Evolutionary conservation across 345 rosid species (phyloP), one percentile per base, ranked within the genome.

Genomic region (Ricinus communis): DNA sequence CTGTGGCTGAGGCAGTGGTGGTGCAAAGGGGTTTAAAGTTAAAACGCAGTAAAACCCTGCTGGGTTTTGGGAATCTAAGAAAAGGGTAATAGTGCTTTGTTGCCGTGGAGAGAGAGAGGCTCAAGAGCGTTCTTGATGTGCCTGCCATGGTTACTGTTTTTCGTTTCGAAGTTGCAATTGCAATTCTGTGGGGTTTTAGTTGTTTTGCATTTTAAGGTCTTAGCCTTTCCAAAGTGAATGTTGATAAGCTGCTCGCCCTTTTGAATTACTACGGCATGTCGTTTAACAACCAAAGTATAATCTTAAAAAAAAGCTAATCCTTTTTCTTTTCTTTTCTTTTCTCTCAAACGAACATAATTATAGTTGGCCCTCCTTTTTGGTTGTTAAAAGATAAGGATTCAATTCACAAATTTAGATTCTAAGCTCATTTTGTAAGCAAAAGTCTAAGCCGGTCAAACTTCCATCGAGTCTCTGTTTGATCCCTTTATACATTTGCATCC

Each of bases 21-120:
- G 82, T 79, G 85, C 86, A 86, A 2, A 87, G 74, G 59, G 86
- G 86, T 54, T 80, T 71, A 19, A 66, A 67, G 76, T 36, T 81
- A 63, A 84, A 73, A 76, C 86, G 77, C 58, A 65, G 71, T 13
- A 79, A 82, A 81, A 88, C 77, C 85, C 91, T 83, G 22, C 73
- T 74, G 73, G 85, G 80, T 64, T 80, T 79, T 21, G 82, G 79
- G 62, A 83, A 64, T 59, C 78, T 58, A 19, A 77, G 76, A 67
- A 60, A 51, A 61, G 80, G 58, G 62, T 11, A 27, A n/a, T 27
- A 51, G 65, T 38, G n/a, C 31, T 36, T 36, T 36, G 56, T 60
- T 7, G 66, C 24, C 28, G 72, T 31, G 22, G 69, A 46, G 24
- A 66, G 69, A 25, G 70, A 71, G 24, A 77, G 58, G 59, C 25